These are phyloP conservation scores for Delonix regia DNA, from an alignment of 306 rosid genomes.

Conservation along the genomic window DNA sequence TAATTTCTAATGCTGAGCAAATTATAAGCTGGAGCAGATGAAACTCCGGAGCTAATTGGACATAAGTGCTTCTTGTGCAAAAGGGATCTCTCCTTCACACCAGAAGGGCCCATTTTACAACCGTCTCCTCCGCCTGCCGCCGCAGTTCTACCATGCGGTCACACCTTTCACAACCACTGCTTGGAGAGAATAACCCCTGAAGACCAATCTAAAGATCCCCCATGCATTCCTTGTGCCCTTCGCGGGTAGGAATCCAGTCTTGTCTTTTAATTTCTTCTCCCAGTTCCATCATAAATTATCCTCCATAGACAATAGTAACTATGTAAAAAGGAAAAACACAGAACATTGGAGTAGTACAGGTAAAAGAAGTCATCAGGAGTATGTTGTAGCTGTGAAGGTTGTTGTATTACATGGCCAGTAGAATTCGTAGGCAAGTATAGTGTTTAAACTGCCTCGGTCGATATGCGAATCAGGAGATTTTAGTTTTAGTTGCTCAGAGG, in stretches of 20 bases:
- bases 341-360: constrained; percentile 23
- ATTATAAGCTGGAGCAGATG: constrained; percentile 26
- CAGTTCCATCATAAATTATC: constrained; percentile 21
- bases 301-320: neutral
- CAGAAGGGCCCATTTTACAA: constrained; percentile 51
- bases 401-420: neutral
- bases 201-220: constrained; percentile 51
- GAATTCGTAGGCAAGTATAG: neutral
- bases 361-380: neutral
- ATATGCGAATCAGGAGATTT: neutral
- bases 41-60: constrained; percentile 44
- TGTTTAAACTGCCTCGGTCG: neutral
- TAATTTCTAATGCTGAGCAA: constrained; percentile 22
- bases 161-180: constrained; percentile 66
- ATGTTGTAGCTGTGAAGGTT: neutral
- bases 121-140: constrained; percentile 42
- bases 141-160: constrained; percentile 69
- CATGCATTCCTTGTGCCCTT: constrained; percentile 71
- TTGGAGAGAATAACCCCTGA: constrained; percentile 63
- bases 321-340: neutral
- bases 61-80: constrained; percentile 61
- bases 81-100: constrained; percentile 61
- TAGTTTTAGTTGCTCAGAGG: neutral
- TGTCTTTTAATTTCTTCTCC: neutral
- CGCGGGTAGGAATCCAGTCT: constrained; percentile 32